Evolutionary conservation across 305 asterid genomes (phyloP).

Genomic region (Fraxinus nigra): DNA sequence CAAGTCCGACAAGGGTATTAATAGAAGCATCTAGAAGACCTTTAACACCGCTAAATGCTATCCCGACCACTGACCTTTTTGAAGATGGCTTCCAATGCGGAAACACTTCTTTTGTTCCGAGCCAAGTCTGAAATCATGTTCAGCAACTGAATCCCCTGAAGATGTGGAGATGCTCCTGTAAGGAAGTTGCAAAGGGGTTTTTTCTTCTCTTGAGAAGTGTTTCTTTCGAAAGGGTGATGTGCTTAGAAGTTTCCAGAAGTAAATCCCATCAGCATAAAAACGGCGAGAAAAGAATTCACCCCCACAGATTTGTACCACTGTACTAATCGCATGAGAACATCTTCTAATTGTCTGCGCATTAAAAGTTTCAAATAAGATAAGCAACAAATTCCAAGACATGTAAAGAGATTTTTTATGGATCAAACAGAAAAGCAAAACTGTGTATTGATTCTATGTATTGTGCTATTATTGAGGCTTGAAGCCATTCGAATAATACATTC

Average conservation of each 20-base stretch:
- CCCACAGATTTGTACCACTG: slow-evolving; percentile 64
- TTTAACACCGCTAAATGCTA: slow-evolving; percentile 73
- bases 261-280: slow-evolving; percentile 62
- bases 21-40: slow-evolving; percentile 69
- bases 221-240: slow-evolving; percentile 73
- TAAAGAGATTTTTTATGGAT: neutral
- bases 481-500: too few relatives aligned
- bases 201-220: slow-evolving; percentile 42
- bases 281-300: slow-evolving; percentile 95
- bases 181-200: slow-evolving; percentile 62
- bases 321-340: slow-evolving; percentile 60
- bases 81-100: slow-evolving; percentile 60
- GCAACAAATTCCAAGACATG: neutral
- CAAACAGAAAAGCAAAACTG: neutral
- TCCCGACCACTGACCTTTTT: slow-evolving; percentile 80
- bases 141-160: slow-evolving; percentile 53
- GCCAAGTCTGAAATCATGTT: slow-evolving; percentile 72
- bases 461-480: too few relatives aligned
- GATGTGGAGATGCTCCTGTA: slow-evolving; percentile 46
- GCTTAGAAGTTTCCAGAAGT: slow-evolving; percentile 78
- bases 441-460: too few relatives aligned
- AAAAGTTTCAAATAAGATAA: neutral
- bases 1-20: slow-evolving; percentile 67
- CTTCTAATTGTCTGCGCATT: slow-evolving; percentile 59
- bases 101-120: slow-evolving; percentile 49